Evolutionary conservation across 2,329 filamentous ascomycete species (phyloP).

Genomic region (Sporothrix phasma): DNA sequence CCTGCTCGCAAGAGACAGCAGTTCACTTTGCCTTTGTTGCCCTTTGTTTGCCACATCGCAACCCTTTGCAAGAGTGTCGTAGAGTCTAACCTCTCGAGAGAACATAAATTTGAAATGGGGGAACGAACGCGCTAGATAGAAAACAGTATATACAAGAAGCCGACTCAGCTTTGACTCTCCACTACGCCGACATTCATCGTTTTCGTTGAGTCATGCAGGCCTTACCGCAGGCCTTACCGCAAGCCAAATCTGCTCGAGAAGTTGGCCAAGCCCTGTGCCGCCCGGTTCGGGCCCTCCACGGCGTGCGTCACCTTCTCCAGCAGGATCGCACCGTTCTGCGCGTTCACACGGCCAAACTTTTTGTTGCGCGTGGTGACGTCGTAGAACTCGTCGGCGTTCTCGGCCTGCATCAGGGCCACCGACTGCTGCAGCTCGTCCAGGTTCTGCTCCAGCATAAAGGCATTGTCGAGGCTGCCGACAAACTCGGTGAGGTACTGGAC

Average conservation of each 20-base stretch:
- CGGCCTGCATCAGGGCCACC: constrained; percentile 72
- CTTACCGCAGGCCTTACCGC: constrained; percentile 29
- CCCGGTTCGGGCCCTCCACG: constrained; percentile 47
- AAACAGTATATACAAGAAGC: neutral
- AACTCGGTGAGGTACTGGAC: constrained; percentile 77
- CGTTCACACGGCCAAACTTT: constrained; percentile 89
- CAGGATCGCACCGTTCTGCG: constrained; percentile 74
- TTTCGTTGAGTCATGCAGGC: neutral
- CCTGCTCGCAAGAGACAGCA: neutral
- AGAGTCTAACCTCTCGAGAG: neutral
- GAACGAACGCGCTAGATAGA: neutral
- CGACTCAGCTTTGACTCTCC: neutral
- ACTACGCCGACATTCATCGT: neutral
- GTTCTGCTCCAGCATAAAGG: constrained; percentile 76
- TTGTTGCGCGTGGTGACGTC: constrained; percentile 82
- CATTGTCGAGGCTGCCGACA: constrained; percentile 74
- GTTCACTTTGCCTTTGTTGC: neutral
- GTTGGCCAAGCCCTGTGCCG: constrained; percentile 56
- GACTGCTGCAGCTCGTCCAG: constrained; percentile 92
- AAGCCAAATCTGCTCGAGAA: constrained; percentile 69
- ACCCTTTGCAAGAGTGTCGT: neutral
- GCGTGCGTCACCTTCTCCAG: constrained; percentile 78
- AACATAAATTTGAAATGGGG: neutral
- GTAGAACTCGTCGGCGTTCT: constrained; percentile 95
- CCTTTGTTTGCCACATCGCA: neutral